phyloP scores from a whole-genome alignment of 345 rosid genomes.

The Lepidium aucheri region DNA sequence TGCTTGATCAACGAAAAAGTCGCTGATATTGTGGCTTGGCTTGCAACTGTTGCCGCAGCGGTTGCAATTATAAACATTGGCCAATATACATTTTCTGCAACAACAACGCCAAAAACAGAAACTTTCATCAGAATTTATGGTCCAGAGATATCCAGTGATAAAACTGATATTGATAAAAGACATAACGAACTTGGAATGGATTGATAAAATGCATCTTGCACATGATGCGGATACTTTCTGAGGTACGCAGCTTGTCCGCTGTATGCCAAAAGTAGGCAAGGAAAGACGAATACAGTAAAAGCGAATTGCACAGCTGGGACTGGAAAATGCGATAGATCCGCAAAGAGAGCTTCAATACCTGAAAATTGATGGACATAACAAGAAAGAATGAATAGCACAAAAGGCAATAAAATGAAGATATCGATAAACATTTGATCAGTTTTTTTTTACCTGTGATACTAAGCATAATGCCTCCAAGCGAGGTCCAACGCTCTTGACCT shows the following conservation, averaged over 20 bases:
- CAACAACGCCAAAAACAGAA: conserved; percentile 4
- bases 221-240: conserved; percentile 49
- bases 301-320: conserved; percentile 80
- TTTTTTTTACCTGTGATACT: conserved; percentile 68
- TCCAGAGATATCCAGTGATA: neutral
- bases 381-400: neutral
- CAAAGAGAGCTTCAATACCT: conserved; percentile 98
- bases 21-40: conserved; percentile 85
- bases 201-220: conserved; percentile 68
- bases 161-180: neutral
- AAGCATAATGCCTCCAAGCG: conserved; percentile 89
- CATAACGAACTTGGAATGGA: conserved; percentile 72
- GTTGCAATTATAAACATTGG: conserved; percentile 67
- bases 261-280: conserved; percentile 91
- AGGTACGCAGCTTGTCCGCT: conserved; percentile 97
- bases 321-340: conserved; percentile 87
- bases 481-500: conserved; percentile 67
- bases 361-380: conserved; percentile 6
- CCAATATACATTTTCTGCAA: conserved; percentile 48
- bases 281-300: conserved; percentile 76
- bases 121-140: neutral
- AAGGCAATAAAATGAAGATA: neutral
- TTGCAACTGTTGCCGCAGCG: conserved; percentile 69
- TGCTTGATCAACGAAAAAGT: conserved; percentile 87
- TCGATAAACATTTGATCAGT: neutral